Base-by-base conservation (phyloP, 129 eudicot species). In the Centella asiatica region DNA sequence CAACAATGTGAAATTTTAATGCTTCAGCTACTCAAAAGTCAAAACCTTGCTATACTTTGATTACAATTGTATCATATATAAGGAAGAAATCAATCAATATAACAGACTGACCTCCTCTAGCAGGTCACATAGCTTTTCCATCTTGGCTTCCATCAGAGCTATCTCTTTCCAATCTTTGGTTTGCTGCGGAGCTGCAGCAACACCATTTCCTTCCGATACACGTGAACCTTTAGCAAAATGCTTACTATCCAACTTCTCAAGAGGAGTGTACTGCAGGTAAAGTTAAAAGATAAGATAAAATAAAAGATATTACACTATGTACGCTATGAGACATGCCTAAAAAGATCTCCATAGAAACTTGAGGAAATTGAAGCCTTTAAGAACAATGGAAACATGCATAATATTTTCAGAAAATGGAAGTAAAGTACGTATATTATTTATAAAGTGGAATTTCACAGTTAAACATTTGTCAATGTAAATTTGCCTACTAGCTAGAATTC, bases 181-280 rank as follows among this genome's bases (percentile, higher is more conserved):
- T 36, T 77, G 84, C 60, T 74, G 79, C 36, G 72, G 60, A 57
- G 75, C 58, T 39, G 81, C 66, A 70, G 53, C 72, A 53, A 1
- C 39, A 15, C 96, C 96, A 72, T 92, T 92, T 68, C 78, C 86
- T 56, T 68, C 76, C 5, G 78, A 60, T 56, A 59, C 68, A 44
- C 72, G 84, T 39, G 78, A 76, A 53, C 89, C 86, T 65, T 90
- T 90, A 29, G 80, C 84, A 76, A 92, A 92, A 62, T 87, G 99
- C 62, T 84, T 92, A 58, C 29, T 81, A 54, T 92, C 99, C 75
- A 92, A 52, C 73, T 87, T 80, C 51, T 92, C 96, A 74, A 87
- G 95, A 65, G 99, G 88, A 5, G 90, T 92, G 68, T 87, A 72
- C 99, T 92, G 85, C 76, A 60, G 46, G 32, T 25, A 60, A 23